Evolutionary conservation across 495 filamentous ascomycete genomes (phyloP).

Genomic region (Talaromyces proteolyticus): DNA sequence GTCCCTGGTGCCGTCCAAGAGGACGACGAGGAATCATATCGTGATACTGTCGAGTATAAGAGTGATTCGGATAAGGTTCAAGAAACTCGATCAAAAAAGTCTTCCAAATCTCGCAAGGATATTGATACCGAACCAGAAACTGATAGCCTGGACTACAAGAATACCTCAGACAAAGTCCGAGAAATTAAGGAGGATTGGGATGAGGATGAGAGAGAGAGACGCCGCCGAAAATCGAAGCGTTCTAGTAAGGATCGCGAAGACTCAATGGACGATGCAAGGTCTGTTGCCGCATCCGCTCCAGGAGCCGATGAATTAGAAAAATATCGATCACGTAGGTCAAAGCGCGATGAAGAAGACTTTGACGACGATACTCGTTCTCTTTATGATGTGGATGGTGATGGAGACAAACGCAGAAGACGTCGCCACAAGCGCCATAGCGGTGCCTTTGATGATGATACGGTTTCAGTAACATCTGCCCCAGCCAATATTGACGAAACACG

Average conservation of each 20-base stretch:
- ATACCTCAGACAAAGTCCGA: no score
- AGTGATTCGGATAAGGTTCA: no score
- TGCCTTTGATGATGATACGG: constrained; percentile 26
- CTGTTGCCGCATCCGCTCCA: constrained; percentile 12
- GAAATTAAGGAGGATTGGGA: no score
- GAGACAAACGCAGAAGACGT: constrained; percentile 15
- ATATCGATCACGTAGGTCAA: constrained; percentile 2
- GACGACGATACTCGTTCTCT: constrained; percentile 5
- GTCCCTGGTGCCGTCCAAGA: no score
- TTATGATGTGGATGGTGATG: constrained; percentile 2
- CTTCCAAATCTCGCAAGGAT: no score
- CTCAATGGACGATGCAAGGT: constrained; percentile 14
- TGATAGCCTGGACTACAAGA: no score
- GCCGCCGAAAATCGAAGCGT: constrained; percentile 25
- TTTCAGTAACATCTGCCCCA: constrained; percentile 29
- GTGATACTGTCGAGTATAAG: no score
- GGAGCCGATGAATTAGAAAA: constrained; percentile 4
- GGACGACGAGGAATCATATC: no score
- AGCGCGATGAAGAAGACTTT: background rate
- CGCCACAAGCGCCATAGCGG: constrained; percentile 17
- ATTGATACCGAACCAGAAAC: no score
- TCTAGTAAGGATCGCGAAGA: constrained; percentile 16
- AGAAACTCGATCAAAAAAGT: no score
- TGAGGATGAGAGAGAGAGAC: constrained; percentile 17
- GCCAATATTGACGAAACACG: constrained; percentile 19